Conservation (phyloP, 2,329 filamentous ascomycete genomes). For the Metarhizium album region DNA sequence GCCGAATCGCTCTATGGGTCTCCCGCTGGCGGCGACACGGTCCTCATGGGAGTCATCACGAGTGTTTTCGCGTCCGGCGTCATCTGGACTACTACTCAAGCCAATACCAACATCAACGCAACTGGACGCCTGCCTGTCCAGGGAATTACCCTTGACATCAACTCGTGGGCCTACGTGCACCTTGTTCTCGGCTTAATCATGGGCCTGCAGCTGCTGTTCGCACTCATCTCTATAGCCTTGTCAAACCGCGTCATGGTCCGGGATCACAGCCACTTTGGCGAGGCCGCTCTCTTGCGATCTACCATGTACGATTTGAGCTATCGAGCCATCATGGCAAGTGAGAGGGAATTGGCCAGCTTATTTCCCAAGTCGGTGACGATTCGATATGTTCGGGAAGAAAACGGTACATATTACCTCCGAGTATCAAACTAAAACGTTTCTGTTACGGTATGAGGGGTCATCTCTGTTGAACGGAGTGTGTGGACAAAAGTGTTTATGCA, state of each 20-base stretch:
- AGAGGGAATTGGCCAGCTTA: constrained; percentile 9
- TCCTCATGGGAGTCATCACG: constrained; percentile 25
- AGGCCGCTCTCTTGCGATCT: constrained; percentile 12
- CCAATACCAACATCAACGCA: constrained; percentile 15
- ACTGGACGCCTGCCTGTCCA: constrained; percentile 20
- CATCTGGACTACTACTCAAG: constrained; percentile 21
- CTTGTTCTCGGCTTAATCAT: constrained; percentile 23
- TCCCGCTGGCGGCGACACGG: constrained; percentile 17
- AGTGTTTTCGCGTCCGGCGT: constrained; percentile 26
- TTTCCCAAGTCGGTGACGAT: constrained; percentile 6
- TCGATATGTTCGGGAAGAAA: constrained; percentile 3
- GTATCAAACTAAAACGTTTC: background rate
- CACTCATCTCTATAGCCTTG: constrained; percentile 12
- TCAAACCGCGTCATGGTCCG: constrained; percentile 19
- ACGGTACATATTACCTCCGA: constrained; percentile 6
- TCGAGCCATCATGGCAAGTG: constrained; percentile 10
- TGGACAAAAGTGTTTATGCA: background rate
- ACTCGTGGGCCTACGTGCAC: constrained; percentile 20
- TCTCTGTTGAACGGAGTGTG: constrained; percentile 3
- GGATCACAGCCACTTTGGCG: constrained; percentile 13
- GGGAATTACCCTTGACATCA: constrained; percentile 21
- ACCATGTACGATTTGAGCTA: constrained; percentile 9
- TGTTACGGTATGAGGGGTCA: background rate
- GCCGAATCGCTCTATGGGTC: constrained; percentile 27
- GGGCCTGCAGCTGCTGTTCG: constrained; percentile 19